These are phyloP conservation scores for Russula dissimulans DNA, from an alignment of 768 basidiomycete species.

Conservation along the genomic window DNA sequence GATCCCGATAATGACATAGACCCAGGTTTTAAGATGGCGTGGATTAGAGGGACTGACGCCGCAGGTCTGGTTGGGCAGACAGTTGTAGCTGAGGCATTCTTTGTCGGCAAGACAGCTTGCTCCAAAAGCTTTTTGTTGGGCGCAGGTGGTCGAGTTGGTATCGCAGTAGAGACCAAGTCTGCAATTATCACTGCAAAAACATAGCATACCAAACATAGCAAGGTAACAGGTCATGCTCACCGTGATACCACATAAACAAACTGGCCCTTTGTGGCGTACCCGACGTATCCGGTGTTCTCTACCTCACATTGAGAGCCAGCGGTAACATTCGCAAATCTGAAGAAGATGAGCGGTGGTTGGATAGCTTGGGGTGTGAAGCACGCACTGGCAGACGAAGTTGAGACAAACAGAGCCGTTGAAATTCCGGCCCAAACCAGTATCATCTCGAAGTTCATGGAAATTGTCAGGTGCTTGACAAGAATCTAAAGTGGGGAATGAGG, in stretches of 20 bases:
- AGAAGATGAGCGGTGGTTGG: background rate
- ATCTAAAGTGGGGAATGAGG: conserved; percentile 37
- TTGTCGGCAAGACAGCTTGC: conserved; percentile 54
- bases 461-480: conserved; percentile 68
- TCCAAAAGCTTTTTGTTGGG: conserved; percentile 47
- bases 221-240: conserved; percentile 28
- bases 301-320: conserved; percentile 51
- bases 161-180: conserved; percentile 70
- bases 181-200: conserved; percentile 55
- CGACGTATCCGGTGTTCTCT: conserved; percentile 75
- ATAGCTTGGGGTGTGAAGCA: conserved; percentile 10
- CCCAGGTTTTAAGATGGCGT: conserved; percentile 53
- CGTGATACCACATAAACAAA: conserved; percentile 77
- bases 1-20: conserved; percentile 62
- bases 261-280: conserved; percentile 47
- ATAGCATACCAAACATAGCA: background rate
- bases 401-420: conserved; percentile 79
- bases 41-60: conserved; percentile 50
- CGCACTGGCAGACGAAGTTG: conserved; percentile 75
- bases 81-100: conserved; percentile 69
- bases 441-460: conserved; percentile 52
- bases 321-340: conserved; percentile 73
- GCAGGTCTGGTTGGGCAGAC: conserved; percentile 51
- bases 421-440: conserved; percentile 57
- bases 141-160: conserved; percentile 45